These are phyloP conservation scores for Choiromyces venosus DNA, from an alignment of 495 filamentous ascomycete species.

Conservation along the genomic window DNA sequence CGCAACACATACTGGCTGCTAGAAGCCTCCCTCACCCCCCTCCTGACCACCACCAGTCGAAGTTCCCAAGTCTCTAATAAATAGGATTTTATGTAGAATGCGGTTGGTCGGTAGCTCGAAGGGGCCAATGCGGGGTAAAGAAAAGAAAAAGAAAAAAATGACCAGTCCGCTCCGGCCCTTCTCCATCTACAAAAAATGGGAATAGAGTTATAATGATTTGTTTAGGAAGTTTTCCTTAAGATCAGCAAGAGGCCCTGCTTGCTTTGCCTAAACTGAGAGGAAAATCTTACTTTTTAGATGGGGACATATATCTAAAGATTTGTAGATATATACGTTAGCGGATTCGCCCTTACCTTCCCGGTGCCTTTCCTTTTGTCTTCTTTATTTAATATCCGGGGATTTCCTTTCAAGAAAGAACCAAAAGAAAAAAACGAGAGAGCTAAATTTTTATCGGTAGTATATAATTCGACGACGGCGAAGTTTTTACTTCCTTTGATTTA, in stretches of 20 bases:
- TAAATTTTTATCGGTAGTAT: not conserved
- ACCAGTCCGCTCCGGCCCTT: not conserved
- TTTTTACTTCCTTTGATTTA: not conserved
- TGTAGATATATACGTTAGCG: not conserved
- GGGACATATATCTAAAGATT: not conserved
- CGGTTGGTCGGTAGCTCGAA: not conserved
- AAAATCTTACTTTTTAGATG: not conserved
- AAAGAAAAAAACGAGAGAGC: not conserved
- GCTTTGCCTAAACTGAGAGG: not conserved
- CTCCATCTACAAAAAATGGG: too few relatives aligned
- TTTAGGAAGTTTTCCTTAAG: not conserved
- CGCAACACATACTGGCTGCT: not conserved
- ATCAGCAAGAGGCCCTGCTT: not conserved
- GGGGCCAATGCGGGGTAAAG: not conserved
- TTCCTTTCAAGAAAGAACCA: not conserved
- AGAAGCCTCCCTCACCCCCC: not conserved
- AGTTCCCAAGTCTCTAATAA: not conserved
- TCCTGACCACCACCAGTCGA: not conserved
- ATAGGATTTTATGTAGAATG: not conserved
- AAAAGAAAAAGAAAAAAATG: not conserved
- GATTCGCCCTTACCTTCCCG: not conserved
- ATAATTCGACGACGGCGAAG: not conserved
- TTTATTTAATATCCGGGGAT: not conserved
- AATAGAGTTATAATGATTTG: not conserved
- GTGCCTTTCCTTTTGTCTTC: not conserved